Evolutionary conservation across 352 stramenopile species (phyloP).

Genomic region (Phytopythium helicoides): DNA sequence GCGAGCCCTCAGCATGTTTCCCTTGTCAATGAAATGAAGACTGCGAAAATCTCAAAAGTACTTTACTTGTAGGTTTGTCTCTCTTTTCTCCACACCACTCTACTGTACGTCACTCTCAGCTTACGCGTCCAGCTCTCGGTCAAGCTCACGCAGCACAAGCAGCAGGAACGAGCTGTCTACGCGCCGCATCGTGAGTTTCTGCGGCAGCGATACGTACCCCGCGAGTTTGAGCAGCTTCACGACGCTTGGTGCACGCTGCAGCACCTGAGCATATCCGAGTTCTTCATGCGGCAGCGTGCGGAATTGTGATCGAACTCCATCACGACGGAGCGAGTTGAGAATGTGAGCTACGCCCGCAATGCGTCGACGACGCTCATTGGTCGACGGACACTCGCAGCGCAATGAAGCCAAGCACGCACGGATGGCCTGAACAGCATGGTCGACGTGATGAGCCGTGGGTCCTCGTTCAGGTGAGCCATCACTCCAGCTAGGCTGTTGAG

Average conservation of each 20-base stretch:
- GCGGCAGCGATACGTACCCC: conserved; percentile 67
- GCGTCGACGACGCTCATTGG: conserved; percentile 56
- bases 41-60: too few relatives aligned
- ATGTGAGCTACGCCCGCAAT: conserved; percentile 72
- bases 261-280: conserved; percentile 68
- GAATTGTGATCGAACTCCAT: conserved; percentile 64
- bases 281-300: conserved; percentile 64
- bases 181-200: conserved; percentile 71
- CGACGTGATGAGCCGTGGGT: conserved; percentile 35
- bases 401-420: conserved; percentile 53
- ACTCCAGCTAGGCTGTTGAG: conserved; percentile 48
- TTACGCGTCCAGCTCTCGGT: conserved; percentile 18
- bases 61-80: too few relatives aligned
- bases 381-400: conserved; percentile 63
- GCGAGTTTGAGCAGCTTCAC: conserved; percentile 75
- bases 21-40: too few relatives aligned
- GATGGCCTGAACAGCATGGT: conserved; percentile 47
- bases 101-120: too few relatives aligned
- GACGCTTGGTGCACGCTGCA: conserved; percentile 68
- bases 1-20: too few relatives aligned
- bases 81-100: too few relatives aligned
- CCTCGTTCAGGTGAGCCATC: conserved; percentile 43
- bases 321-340: conserved; percentile 57
- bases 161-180: conserved; percentile 67
- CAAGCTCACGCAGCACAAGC: conserved; percentile 57